These are phyloP conservation scores for Erysimum cheiranthoides DNA, from an alignment of 345 rosid species.

Conservation along the genomic window DNA sequence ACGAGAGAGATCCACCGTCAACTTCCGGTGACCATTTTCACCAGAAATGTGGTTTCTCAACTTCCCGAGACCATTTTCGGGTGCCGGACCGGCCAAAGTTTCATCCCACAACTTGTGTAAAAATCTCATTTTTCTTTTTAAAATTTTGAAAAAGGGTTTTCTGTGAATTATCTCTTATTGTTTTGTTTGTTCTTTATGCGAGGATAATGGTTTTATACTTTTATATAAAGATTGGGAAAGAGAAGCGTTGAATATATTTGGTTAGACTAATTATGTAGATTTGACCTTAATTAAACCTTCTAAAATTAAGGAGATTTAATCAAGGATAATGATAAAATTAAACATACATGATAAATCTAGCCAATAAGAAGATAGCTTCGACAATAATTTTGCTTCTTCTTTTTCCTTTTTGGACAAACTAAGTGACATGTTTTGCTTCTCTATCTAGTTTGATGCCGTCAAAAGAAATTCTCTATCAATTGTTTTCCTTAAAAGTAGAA, in stretches of 20 bases:
- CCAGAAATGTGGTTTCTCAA: constrained; percentile 53
- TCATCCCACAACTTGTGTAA: constrained; percentile 94
- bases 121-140: constrained; percentile 57
- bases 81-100: constrained; percentile 90
- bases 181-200: constrained; percentile 27
- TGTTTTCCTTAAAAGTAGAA: neutral
- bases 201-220: constrained; percentile 24
- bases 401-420: neutral
- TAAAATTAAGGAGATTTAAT: constrained; percentile 35
- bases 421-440: no score
- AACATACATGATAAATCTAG: constrained; percentile 36
- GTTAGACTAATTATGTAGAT: constrained; percentile 33
- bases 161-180: neutral
- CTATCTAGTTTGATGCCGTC: neutral
- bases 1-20: constrained; percentile 48
- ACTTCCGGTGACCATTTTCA: constrained; percentile 38
- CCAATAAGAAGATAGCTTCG: constrained; percentile 18
- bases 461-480: neutral
- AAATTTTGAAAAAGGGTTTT: neutral
- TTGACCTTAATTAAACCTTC: constrained; percentile 32
- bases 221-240: constrained; percentile 47
- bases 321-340: constrained; percentile 35
- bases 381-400: constrained; percentile 13
- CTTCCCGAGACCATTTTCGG: constrained; percentile 68
- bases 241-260: constrained; percentile 35